Evolutionary conservation across 1,284 basidiomycete species (phyloP), one percentile per base, ranked within the genome.

Genomic region (Bjerkandera adusta): DNA sequence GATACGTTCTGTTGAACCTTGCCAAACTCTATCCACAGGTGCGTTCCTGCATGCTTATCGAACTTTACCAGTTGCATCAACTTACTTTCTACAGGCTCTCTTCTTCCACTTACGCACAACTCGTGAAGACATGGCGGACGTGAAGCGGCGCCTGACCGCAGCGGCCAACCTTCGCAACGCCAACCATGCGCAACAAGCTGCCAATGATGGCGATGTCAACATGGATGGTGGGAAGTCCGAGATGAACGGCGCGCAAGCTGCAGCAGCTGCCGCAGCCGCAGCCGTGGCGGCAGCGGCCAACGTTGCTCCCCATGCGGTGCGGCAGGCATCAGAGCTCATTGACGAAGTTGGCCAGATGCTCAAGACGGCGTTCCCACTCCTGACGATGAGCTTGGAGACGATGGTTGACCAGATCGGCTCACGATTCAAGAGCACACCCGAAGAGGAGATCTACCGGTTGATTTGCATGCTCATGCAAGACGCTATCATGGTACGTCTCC

Each of bases 51-150:
- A 37, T 47, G 30, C 18, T 21, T 34, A 43, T 26, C 11, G 47
- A 15, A 49, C 32, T 40, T 44, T 24, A 42, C 22, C 47, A 38
- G 41, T 32, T 49, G 25, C 53, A 55, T n/a, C n/a, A n/a, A n/a
- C n/a, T 49, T 22, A 58, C 44, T 30, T 41, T 42, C 25, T 44
- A 33, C 58, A 98, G 92, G 93, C 94, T 2, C 70, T 99, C 22
- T 99, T 98, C 73, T 99, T 97, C 75, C 89, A 91, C 51, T 69
- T 99, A 34, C 88, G 97, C 22, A 96, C 95, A 1, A 88, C 86
- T 10, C 84, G 88, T 51, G 96, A 99, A 63, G 97, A 99, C 51
- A 84, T 94, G 71, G 71, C 76, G 12, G 67, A 80, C 18, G 68
- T 73, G 22, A 76, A 73, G 69, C 13, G 61, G 63, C 11, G 67